Conservation (phyloP, 225 moss, liverwort and hornwort species). For the Sphagnum tenellum region DNA sequence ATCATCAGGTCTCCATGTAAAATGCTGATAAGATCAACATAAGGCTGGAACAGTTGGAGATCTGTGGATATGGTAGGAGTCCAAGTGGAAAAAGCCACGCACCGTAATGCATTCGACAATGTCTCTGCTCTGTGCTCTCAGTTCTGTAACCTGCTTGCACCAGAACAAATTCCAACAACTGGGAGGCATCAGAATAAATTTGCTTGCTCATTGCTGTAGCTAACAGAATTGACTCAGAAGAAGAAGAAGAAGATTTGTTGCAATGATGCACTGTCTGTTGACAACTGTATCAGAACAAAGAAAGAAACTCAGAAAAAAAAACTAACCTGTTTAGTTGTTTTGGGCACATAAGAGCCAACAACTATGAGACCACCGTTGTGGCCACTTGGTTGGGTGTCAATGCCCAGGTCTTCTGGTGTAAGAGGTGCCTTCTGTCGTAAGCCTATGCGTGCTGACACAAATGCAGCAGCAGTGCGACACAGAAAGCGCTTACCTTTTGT, state of each 20-base stretch:
- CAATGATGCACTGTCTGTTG: too few relatives aligned
- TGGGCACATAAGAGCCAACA: constrained; percentile 87
- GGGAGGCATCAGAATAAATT: too few relatives aligned
- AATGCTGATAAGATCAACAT: too few relatives aligned
- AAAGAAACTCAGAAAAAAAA: too few relatives aligned
- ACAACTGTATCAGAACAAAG: too few relatives aligned
- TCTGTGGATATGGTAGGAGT: background rate
- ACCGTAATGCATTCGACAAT: constrained; percentile 72
- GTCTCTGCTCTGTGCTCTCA: constrained; percentile 46
- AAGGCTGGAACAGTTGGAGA: background rate
- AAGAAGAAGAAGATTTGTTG: too few relatives aligned
- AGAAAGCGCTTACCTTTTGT: constrained; percentile 67
- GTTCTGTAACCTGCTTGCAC: constrained; percentile 55
- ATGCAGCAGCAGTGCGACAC: constrained; percentile 89
- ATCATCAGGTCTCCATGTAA: too few relatives aligned
- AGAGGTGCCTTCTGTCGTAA: constrained; percentile 47
- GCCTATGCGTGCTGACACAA: constrained; percentile 88
- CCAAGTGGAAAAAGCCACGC: constrained; percentile 5
- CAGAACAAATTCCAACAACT: too few relatives aligned
- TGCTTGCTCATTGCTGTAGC: too few relatives aligned
- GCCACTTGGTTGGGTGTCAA: constrained; percentile 31
- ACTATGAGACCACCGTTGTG: constrained; percentile 72
- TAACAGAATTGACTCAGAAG: too few relatives aligned
- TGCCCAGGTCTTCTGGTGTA: constrained; percentile 58
- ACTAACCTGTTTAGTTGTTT: constrained; percentile 71